These are phyloP conservation scores for Angomonas deanei DNA, from an alignment of 208 protist genomes.

Conservation along the genomic window DNA sequence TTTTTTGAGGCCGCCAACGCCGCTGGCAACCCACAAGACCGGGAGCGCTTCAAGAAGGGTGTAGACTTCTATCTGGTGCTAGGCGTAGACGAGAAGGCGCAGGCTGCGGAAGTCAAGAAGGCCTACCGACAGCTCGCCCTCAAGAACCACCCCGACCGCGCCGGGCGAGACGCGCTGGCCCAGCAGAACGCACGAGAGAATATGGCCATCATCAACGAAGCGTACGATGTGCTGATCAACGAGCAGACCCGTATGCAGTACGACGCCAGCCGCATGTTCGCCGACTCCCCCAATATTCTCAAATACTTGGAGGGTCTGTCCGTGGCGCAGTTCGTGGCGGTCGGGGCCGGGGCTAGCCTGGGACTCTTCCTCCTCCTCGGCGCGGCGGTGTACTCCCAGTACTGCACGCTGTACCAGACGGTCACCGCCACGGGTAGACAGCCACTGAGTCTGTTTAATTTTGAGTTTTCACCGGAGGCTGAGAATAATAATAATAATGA, in stretches of 20 bases:
- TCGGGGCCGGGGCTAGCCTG: constrained; percentile 15
- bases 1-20: background rate
- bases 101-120: constrained; percentile 51
- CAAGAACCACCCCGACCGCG: constrained; percentile 66
- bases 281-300: constrained; percentile 18
- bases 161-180: constrained; percentile 22
- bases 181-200: constrained; percentile 41
- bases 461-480: background rate
- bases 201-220: constrained; percentile 76
- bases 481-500: background rate
- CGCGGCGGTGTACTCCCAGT: constrained; percentile 32
- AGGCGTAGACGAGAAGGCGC: constrained; percentile 42
- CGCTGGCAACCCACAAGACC: background rate
- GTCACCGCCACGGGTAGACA: constrained; percentile 5
- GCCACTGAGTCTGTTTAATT: constrained; percentile 12
- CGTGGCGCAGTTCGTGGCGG: constrained; percentile 12
- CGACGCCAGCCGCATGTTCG: constrained; percentile 32
- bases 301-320: constrained; percentile 36
- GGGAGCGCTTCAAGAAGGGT: background rate
- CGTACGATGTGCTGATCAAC: constrained; percentile 72
- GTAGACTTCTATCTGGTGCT: constrained; percentile 56
- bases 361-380: constrained; percentile 14
- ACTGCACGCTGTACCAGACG: constrained; percentile 34
- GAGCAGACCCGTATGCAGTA: constrained; percentile 52
- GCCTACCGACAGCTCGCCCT: constrained; percentile 59